Conservation (phyloP, 805 yeast species). For the Nematodospora valgi region DNA sequence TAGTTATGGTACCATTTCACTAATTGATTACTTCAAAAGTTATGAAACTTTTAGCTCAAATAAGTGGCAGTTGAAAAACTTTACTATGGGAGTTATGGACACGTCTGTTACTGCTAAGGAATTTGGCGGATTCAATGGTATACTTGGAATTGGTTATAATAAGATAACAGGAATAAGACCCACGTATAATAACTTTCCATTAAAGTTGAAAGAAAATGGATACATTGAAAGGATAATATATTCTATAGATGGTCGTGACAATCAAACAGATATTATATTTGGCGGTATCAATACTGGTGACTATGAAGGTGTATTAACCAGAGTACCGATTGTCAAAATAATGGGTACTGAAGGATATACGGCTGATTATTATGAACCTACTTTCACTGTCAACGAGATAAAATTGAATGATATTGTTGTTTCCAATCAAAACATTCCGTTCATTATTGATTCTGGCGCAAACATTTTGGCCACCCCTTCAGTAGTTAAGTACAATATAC, state of each 20-base stretch:
- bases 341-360: slow-evolving; percentile 11
- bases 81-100: slow-evolving; percentile 2
- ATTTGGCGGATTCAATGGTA: slow-evolving; percentile 9
- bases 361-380: slow-evolving; percentile 9
- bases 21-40: neutral
- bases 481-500: slow-evolving; percentile 13
- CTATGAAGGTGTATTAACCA: slow-evolving; percentile 15
- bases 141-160: slow-evolving; percentile 17
- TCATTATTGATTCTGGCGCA: slow-evolving; percentile 17
- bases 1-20: slow-evolving; percentile 3
- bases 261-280: slow-evolving; percentile 12
- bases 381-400: slow-evolving; percentile 13
- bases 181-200: slow-evolving; percentile 14
- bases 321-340: slow-evolving; percentile 12
- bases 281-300: slow-evolving; percentile 22
- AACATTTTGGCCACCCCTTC: slow-evolving; percentile 14
- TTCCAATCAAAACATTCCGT: slow-evolving; percentile 13
- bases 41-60: slow-evolving; percentile 5
- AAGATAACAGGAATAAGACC: slow-evolving; percentile 10
- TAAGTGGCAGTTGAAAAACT: slow-evolving; percentile 1
- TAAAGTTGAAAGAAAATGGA: slow-evolving; percentile 12
- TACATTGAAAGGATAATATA: slow-evolving; percentile 9
- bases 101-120: slow-evolving; percentile 1
- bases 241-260: slow-evolving; percentile 11
- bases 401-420: slow-evolving; percentile 9